phyloP scores from a whole-genome alignment of 768 basidiomycete genomes.

The Lentinula aciculospora region DNA sequence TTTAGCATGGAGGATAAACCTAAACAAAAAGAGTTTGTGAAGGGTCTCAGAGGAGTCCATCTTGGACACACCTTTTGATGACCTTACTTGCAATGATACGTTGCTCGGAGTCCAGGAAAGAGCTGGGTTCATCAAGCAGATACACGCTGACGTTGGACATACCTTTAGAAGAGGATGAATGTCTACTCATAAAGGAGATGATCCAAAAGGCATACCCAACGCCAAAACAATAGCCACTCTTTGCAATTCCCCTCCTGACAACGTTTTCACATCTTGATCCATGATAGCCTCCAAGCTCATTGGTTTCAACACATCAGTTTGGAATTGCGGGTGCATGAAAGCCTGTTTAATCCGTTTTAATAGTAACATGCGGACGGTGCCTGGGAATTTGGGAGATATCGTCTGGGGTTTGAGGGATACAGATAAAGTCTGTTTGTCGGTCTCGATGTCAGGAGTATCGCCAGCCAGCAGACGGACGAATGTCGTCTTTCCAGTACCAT shows the following conservation, averaged over 20 bases:
- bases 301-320: conserved; percentile 95
- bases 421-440: conserved; percentile 72
- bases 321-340: conserved; percentile 99
- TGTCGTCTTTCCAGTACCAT: conserved; percentile 98
- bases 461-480: conserved; percentile 95
- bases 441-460: conserved; percentile 81
- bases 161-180: conserved; percentile 26
- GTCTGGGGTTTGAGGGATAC: conserved; percentile 99
- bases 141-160: conserved; percentile 84
- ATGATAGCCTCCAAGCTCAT: conserved; percentile 94
- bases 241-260: conserved; percentile 98
- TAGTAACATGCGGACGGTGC: conserved; percentile 92
- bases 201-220: conserved; percentile 46
- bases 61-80: conserved; percentile 73
- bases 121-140: conserved; percentile 92
- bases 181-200: conserved; percentile 7
- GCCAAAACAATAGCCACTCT: conserved; percentile 95
- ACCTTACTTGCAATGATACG: conserved; percentile 98
- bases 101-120: conserved; percentile 97
- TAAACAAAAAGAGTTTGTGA: conserved; percentile 18
- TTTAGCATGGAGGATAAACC: conserved; percentile 93
- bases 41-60: neutral
- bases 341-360: conserved; percentile 91
- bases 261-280: conserved; percentile 96
- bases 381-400: conserved; percentile 96